These are phyloP conservation scores for Ajuga chamaepitys DNA, from an alignment of 257 asterid species.

Conservation along the genomic window DNA sequence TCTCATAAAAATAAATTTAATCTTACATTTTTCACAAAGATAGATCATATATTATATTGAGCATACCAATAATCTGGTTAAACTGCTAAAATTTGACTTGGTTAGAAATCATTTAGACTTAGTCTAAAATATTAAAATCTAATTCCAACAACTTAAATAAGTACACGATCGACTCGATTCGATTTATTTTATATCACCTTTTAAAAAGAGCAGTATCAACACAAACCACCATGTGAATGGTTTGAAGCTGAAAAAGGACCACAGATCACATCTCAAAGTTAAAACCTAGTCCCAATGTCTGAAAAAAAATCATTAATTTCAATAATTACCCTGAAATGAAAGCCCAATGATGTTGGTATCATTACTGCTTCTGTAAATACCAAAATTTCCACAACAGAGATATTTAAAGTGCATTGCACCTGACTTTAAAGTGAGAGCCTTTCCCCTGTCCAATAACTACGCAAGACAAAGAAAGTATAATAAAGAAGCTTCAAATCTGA, in stretches of 20 bases:
- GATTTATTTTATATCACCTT: too few species aligned
- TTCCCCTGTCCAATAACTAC: slow-evolving; percentile 26
- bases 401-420: slow-evolving; percentile 17
- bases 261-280: not conserved
- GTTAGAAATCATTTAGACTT: too few species aligned
- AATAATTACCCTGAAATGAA: not conserved
- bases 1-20: too few species aligned
- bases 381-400: slow-evolving; percentile 15
- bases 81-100: too few species aligned
- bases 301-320: not conserved
- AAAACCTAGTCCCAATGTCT: not conserved
- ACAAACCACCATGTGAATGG: not conserved
- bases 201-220: not conserved
- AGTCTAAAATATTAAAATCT: too few species aligned
- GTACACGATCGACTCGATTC: too few species aligned
- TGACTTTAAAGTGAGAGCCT: slow-evolving; percentile 23
- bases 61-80: too few species aligned
- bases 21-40: too few species aligned
- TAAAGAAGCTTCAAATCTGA: slow-evolving; percentile 25
- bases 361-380: slow-evolving; percentile 15
- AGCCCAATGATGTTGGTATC: slow-evolving; percentile 24
- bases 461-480: slow-evolving; percentile 25
- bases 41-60: too few species aligned
- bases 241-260: not conserved
- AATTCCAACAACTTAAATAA: too few species aligned